Conservation (phyloP, 306 rosid species). For the Lathyrus aphaca region DNA sequence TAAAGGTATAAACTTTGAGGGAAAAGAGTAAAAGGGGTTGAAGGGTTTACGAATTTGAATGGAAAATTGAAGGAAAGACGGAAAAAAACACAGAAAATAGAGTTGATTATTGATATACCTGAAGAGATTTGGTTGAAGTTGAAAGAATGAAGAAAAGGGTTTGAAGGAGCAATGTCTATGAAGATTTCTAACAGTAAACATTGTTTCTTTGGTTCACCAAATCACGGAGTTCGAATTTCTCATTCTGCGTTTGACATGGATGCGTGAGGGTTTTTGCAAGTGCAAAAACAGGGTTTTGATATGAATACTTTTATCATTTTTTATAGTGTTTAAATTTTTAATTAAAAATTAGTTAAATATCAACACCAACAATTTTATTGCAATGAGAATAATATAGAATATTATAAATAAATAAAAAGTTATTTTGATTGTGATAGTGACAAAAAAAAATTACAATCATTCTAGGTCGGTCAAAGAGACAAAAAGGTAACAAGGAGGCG, state of each 20-base stretch:
- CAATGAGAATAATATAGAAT: no score
- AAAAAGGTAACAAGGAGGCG: no score
- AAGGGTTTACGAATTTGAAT: not conserved
- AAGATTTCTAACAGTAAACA: conserved; percentile 64
- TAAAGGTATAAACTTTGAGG: conserved; percentile 29
- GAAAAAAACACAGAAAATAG: not conserved
- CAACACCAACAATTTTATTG: no score
- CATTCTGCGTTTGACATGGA: not conserved
- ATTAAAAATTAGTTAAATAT: no score
- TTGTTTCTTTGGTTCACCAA: conserved; percentile 28
- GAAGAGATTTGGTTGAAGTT: conserved; percentile 56
- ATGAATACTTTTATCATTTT: no score
- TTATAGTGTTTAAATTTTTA: no score
- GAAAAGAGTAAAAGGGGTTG: conserved; percentile 31
- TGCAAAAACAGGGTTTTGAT: not conserved
- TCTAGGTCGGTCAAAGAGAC: no score
- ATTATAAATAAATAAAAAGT: no score
- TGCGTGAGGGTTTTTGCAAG: not conserved
- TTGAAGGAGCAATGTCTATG: conserved; percentile 57
- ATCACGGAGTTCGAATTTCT: no score
- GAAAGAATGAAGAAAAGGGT: conserved; percentile 56
- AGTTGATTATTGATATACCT: conserved; percentile 39
- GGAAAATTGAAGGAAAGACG: conserved; percentile 16
- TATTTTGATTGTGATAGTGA: no score
- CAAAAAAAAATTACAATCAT: no score